Percentiles rank a stretch among this genome's conserved stretches.
These are phyloP conservation scores for Kokia cookei DNA, from an alignment of 441 rosid genomes.

Conservation along the genomic window DNA sequence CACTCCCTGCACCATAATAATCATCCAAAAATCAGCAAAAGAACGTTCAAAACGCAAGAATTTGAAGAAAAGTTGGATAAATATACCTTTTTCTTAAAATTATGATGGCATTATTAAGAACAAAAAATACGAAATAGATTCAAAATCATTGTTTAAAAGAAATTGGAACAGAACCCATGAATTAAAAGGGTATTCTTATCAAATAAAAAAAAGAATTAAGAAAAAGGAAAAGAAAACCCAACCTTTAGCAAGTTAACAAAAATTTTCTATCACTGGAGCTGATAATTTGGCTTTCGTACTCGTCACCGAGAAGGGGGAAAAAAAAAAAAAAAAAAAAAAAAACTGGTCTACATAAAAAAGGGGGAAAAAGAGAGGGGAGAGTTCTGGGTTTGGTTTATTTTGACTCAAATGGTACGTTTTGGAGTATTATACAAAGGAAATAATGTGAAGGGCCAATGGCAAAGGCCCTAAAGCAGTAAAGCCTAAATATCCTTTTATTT, in stretches of 20 bases:
- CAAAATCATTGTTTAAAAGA: background rate
- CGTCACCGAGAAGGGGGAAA: background rate
- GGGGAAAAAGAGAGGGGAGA: background rate
- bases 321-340: background rate
- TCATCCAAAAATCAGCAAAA: background rate
- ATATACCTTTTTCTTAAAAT: background rate
- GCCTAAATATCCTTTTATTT: no score
- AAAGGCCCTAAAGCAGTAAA: background rate
- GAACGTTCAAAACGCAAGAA: background rate
- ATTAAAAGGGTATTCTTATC: background rate
- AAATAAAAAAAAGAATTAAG: background rate
- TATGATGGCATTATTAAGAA: background rate
- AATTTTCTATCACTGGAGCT: background rate
- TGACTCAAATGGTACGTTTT: background rate
- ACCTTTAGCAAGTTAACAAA: background rate
- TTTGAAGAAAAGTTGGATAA: background rate
- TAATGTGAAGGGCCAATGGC: background rate
- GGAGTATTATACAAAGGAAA: background rate
- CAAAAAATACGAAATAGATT: background rate
- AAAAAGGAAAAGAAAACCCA: background rate
- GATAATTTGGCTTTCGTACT: background rate
- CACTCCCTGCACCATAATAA: background rate
- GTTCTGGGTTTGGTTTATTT: background rate
- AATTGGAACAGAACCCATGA: background rate
- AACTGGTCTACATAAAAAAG: background rate